phyloP scores from a whole-genome alignment of 140 eudicot species.

The Senecio squalidus region DNA sequence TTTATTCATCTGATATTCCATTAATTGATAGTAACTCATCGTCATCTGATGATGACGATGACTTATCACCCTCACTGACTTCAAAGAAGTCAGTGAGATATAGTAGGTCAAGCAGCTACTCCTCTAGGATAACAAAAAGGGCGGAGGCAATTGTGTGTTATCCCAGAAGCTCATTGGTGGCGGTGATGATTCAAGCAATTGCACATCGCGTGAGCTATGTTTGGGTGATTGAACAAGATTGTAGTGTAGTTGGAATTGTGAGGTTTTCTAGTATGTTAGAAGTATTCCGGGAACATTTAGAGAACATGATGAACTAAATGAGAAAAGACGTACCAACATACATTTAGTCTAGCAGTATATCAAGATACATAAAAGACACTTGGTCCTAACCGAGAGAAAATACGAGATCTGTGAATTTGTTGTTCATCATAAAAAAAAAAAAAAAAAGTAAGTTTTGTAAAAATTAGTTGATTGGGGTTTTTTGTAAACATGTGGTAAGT shows the following conservation, averaged over 20 bases:
- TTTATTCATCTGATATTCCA: slow-evolving; percentile 23
- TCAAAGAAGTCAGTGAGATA: slow-evolving; percentile 31
- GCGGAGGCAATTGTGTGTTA: slow-evolving; percentile 77
- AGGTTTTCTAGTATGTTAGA: slow-evolving; percentile 52
- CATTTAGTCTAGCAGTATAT: too few relatives aligned
- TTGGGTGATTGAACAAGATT: slow-evolving; percentile 79
- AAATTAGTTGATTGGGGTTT: slow-evolving; percentile 1
- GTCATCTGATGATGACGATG: slow-evolving; percentile 41
- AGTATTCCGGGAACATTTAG: slow-evolving; percentile 50
- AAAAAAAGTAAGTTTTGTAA: slow-evolving; percentile 5
- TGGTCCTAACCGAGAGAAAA: too few relatives aligned
- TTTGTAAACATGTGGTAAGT: background rate
- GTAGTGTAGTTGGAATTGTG: slow-evolving; percentile 66
- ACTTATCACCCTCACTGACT: slow-evolving; percentile 21
- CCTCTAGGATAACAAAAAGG: slow-evolving; percentile 58
- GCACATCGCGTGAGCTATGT: slow-evolving; percentile 74
- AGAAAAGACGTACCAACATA: too few relatives aligned
- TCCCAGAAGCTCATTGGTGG: slow-evolving; percentile 73
- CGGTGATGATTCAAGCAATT: slow-evolving; percentile 88
- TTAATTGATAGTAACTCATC: slow-evolving; percentile 21
- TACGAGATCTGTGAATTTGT: too few relatives aligned
- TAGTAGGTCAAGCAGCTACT: slow-evolving; percentile 52
- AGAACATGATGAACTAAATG: slow-evolving; percentile 31
- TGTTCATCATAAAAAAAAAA: background rate
- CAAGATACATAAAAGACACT: too few relatives aligned